Conservation (phyloP, 306 rosid species). For the Ziziphus jujuba region DNA sequence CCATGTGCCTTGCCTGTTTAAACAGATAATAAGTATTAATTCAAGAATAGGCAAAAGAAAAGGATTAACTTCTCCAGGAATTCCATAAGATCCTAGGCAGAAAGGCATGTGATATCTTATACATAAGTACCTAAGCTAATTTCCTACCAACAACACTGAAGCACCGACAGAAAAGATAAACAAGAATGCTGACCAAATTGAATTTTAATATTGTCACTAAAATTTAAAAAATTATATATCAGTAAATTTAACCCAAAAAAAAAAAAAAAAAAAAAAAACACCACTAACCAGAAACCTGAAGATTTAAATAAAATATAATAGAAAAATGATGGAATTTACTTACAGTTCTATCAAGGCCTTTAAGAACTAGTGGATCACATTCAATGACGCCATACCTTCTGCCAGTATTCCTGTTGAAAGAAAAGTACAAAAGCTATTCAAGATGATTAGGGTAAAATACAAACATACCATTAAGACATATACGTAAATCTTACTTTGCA, state of each 20-base stretch:
- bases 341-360: constrained; percentile 84
- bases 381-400: constrained; percentile 71
- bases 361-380: constrained; percentile 78
- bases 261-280: too few species aligned
- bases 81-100: constrained; percentile 5
- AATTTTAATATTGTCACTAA: not conserved
- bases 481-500: constrained; percentile 47
- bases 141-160: not conserved
- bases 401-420: constrained; percentile 46
- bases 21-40: constrained; percentile 26
- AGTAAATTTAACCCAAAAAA: too few species aligned
- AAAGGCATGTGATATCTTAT: not conserved
- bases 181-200: constrained; percentile 1
- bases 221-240: too few species aligned
- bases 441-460: constrained; percentile 16
- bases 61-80: constrained; percentile 20
- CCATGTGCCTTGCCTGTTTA: constrained; percentile 81
- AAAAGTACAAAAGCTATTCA: constrained; percentile 17
- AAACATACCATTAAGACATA: constrained; percentile 23
- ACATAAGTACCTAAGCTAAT: not conserved
- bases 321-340: constrained; percentile 26
- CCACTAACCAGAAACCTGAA: too few species aligned
- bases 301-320: not conserved
- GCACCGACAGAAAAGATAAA: not conserved
- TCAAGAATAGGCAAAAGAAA: not conserved